These are phyloP conservation scores for Heliamphora exappendiculata DNA, from an alignment of 148 eudicot genomes.

Conservation along the genomic window DNA sequence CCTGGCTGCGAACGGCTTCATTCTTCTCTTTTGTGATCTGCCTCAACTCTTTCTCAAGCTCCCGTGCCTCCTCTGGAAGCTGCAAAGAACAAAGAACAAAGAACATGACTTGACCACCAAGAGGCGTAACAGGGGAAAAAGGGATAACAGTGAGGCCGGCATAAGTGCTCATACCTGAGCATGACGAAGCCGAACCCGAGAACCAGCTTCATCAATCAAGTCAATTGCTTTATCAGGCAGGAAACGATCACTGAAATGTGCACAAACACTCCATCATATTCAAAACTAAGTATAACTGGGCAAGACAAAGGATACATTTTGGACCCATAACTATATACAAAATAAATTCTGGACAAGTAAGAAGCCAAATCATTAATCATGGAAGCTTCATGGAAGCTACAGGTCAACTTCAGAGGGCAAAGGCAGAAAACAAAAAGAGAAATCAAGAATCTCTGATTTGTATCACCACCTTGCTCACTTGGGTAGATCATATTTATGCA, in stretches of 20 bases:
- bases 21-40: constrained; percentile 81
- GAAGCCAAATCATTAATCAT: not conserved
- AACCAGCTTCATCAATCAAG: constrained; percentile 88
- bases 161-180: constrained; percentile 43
- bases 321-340: not conserved
- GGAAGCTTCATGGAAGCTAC: not conserved
- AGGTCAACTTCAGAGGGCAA: not conserved
- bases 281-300: not conserved
- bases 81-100: constrained; percentile 22
- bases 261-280: constrained; percentile 5
- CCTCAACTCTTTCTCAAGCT: constrained; percentile 81
- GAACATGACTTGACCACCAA: not conserved
- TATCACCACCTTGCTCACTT: not conserved
- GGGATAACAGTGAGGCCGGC: not conserved
- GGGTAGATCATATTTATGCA: not conserved
- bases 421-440: no score
- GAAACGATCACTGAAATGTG: constrained; percentile 57
- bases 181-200: constrained; percentile 71
- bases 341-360: not conserved
- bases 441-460: not conserved
- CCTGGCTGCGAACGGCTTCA: constrained; percentile 82
- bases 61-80: constrained; percentile 91
- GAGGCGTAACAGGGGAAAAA: not conserved
- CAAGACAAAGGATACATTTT: not conserved
- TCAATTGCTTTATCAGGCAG: constrained; percentile 91